These are phyloP conservation scores for Zizania palustris DNA, from an alignment of 202 grass and related monocot species.

Conservation along the genomic window DNA sequence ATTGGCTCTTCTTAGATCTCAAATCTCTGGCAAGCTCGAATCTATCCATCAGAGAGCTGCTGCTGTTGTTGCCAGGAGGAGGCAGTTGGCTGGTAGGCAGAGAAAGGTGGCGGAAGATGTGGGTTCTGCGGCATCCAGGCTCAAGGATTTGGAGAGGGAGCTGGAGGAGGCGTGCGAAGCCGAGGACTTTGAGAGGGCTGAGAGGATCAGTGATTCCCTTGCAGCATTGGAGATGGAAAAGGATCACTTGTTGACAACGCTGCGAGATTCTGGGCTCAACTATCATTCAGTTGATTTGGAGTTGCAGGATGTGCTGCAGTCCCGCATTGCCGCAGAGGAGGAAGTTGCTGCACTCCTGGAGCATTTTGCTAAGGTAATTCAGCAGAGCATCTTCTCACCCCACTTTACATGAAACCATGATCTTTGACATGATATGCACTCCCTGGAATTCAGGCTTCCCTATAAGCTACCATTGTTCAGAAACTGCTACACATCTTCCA, in stretches of 20 bases:
- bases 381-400: not conserved
- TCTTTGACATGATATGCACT: not conserved
- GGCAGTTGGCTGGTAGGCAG: constrained; percentile 57
- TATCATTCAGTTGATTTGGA: constrained; percentile 73
- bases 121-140: constrained; percentile 43
- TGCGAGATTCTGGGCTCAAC: constrained; percentile 61
- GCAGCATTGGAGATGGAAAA: constrained; percentile 68
- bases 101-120: constrained; percentile 63
- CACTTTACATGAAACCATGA: constrained; percentile 2
- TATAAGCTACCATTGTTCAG: constrained; percentile 2
- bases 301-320: constrained; percentile 73
- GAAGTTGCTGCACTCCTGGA: constrained; percentile 69
- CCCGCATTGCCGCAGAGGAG: constrained; percentile 61
- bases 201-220: constrained; percentile 73
- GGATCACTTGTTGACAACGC: constrained; percentile 46
- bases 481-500: too few relatives aligned
- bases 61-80: constrained; percentile 57
- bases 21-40: constrained; percentile 67
- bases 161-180: constrained; percentile 86
- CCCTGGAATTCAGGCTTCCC: constrained; percentile 2
- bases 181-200: constrained; percentile 85
- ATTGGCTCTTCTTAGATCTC: constrained; percentile 60
- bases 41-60: constrained; percentile 55
- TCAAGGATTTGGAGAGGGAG: constrained; percentile 85
- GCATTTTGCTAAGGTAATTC: constrained; percentile 69